Percentiles rank a stretch among this genome's conserved stretches.
Conservation (phyloP, 129 eudicot species). For the Flaveria brownii region DNA sequence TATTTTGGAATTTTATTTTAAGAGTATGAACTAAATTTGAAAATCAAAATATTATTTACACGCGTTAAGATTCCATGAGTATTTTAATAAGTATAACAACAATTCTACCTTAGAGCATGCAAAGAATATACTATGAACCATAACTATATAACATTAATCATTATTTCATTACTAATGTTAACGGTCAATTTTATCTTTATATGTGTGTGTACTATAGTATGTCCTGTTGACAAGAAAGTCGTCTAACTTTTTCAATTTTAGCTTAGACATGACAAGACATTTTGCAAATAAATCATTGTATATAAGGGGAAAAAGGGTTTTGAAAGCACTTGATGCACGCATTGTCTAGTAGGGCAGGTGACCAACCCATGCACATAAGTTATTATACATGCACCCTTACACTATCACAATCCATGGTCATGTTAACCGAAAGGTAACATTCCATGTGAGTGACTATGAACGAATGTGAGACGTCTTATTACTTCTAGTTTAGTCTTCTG, state of each 20-base stretch:
- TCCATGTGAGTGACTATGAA: slow-evolving; percentile 26
- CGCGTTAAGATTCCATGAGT: not conserved
- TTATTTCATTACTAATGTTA: not conserved
- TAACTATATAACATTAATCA: not conserved
- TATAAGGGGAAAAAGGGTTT: not conserved
- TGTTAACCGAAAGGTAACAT: slow-evolving; percentile 25
- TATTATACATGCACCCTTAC: not conserved
- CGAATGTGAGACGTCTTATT: not conserved
- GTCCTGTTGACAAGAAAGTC: slow-evolving; percentile 10
- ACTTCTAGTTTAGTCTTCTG: not conserved
- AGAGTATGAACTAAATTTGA: not conserved
- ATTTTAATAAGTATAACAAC: not conserved
- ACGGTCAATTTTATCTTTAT: not conserved
- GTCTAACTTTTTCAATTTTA: not conserved
- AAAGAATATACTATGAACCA: not conserved
- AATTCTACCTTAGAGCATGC: no score
- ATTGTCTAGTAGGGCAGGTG: slow-evolving; percentile 15
- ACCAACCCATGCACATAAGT: slow-evolving; percentile 9
- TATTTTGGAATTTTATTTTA: no score
- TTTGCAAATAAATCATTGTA: slow-evolving; percentile 16
- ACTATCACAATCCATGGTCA: slow-evolving; percentile 19
- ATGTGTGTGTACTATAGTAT: not conserved
- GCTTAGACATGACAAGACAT: slow-evolving; percentile 21
- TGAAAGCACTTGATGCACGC: slow-evolving; percentile 19
- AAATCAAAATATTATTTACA: not conserved